A percentile compares a stretch with the other conserved stretches of the same genome.
Conservation (phyloP, 176 grass and related monocot genomes). For the Carex cristatella region DNA sequence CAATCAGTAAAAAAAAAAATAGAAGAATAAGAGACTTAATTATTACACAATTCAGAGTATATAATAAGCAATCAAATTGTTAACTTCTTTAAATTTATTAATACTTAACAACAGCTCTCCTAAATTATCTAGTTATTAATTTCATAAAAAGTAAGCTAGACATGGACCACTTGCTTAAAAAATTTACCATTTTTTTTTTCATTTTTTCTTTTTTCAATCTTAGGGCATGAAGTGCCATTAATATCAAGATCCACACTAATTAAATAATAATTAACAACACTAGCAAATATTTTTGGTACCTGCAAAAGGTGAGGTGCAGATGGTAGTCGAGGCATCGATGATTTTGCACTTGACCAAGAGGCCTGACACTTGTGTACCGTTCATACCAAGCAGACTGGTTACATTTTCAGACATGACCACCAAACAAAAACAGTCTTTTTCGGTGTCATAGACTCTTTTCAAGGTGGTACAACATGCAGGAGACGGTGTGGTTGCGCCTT, state of each 20-base stretch:
- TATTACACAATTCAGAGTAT: not conserved
- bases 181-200: not conserved
- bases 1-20: not conserved
- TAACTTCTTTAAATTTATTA: not conserved
- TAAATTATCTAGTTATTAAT: not conserved
- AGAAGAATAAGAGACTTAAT: not conserved
- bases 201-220: not conserved
- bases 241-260: not conserved
- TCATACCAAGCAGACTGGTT: not conserved
- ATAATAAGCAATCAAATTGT: not conserved
- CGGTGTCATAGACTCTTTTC: not conserved
- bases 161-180: not conserved
- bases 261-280: not conserved
- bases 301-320: not conserved
- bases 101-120: not conserved
- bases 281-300: not conserved
- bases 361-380: not conserved
- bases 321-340: not conserved
- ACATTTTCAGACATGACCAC: not conserved
- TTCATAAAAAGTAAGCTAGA: not conserved
- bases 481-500: not conserved
- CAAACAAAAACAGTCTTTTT: not conserved
- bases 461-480: not conserved
- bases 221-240: not conserved
- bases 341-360: not conserved